phyloP scores from a whole-genome alignment of 208 protist species.

The Crithidia brevicula region DNA sequence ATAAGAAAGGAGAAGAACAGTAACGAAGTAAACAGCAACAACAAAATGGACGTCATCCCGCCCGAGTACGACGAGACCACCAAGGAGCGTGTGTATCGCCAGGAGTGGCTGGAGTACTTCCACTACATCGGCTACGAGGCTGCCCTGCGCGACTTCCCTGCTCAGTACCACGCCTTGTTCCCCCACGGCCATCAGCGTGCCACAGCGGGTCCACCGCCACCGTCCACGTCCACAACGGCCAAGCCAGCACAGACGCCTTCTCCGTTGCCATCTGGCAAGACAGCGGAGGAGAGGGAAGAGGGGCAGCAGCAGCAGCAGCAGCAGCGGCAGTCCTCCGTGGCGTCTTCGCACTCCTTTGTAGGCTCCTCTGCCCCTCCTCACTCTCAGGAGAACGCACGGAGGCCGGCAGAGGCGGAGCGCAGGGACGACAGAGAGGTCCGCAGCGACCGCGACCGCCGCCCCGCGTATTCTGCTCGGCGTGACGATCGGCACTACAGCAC shows the following conservation, averaged over 20 bases:
- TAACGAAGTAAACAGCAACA: not conserved
- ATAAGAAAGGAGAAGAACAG: not conserved
- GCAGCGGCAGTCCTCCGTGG: not conserved
- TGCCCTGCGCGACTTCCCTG: conserved; percentile 60
- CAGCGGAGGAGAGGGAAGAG: not conserved
- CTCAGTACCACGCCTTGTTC: conserved; percentile 66
- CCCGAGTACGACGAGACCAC: conserved; percentile 79
- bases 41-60: conserved; percentile 71
- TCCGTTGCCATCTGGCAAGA: not conserved
- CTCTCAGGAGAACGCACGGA: conserved; percentile 1
- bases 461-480: conserved; percentile 11
- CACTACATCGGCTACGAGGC: conserved; percentile 76
- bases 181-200: conserved; percentile 19
- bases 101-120: conserved; percentile 91
- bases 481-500: conserved; percentile 7
- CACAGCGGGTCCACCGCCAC: not conserved
- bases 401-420: not conserved
- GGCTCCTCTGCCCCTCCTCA: conserved; percentile 22
- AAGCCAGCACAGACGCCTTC: no score
- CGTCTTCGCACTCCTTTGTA: conserved; percentile 8
- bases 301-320: not conserved
- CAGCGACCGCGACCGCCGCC: conserved; percentile 4
- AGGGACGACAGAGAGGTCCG: not conserved
- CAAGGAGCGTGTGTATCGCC: conserved; percentile 78
- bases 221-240: not conserved